These are phyloP conservation scores for Gossypium anomalum DNA, from an alignment of 345 rosid genomes.

Conservation along the genomic window DNA sequence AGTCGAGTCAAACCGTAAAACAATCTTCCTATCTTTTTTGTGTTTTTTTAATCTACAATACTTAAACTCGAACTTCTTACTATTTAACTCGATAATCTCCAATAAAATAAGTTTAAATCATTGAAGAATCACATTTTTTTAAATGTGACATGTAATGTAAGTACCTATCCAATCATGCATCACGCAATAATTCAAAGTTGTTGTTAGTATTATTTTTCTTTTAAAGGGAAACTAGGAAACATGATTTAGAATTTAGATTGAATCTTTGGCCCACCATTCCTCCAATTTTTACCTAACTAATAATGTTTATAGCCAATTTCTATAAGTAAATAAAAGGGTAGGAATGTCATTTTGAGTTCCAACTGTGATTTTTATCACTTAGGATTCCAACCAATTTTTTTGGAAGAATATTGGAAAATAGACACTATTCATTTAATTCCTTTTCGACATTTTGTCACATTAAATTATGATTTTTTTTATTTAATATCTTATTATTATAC, in stretches of 20 bases:
- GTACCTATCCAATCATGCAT: not conserved
- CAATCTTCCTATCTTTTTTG: no score
- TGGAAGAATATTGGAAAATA: not conserved
- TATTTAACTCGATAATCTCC: no score
- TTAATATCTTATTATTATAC: not conserved
- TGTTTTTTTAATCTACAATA: no score
- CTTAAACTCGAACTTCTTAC: no score
- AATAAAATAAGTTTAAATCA: not conserved
- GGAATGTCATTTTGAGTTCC: not conserved
- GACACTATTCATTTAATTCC: not conserved
- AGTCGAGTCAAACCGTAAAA: no score
- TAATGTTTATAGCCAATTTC: not conserved
- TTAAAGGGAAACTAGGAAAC: not conserved
- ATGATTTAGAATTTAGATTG: slow-evolving; percentile 2
- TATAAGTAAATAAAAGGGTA: not conserved
- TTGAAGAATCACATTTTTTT: not conserved
- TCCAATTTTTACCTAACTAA: slow-evolving; percentile 3
- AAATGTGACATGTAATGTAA: not conserved
- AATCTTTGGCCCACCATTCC: not conserved
- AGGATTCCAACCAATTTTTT: slow-evolving; percentile 1
- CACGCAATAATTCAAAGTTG: not conserved
- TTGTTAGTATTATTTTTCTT: not conserved
- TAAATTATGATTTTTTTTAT: not conserved
- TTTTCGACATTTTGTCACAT: not conserved
- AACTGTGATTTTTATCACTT: not conserved